These are phyloP conservation scores for Lepidopterella palustris DNA, from an alignment of 495 filamentous ascomycete species.

Conservation along the genomic window DNA sequence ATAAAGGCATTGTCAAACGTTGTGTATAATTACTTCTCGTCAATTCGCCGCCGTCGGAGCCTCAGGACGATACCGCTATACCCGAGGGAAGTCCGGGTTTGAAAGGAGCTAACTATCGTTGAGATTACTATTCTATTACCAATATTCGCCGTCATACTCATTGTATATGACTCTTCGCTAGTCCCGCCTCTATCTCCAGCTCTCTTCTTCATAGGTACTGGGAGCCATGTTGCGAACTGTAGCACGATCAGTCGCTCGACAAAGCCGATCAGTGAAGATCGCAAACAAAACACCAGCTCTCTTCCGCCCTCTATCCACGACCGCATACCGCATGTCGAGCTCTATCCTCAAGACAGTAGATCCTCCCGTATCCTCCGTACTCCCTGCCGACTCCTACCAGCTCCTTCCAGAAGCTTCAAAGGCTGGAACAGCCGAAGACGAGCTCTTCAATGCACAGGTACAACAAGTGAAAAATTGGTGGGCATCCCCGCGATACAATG, in stretches of 20 bases:
- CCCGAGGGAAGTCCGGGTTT: neutral
- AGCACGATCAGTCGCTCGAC: constrained; percentile 21
- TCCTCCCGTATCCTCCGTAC: constrained; percentile 51
- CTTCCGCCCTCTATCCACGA: constrained; percentile 30
- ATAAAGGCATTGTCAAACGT: too few relatives aligned
- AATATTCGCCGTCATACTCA: neutral
- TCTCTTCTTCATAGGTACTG: neutral
- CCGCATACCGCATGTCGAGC: constrained; percentile 29
- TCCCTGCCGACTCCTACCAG: constrained; percentile 70
- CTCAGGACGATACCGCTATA: neutral
- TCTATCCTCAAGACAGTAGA: constrained; percentile 37
- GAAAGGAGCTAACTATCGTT: neutral
- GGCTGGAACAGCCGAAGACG: constrained; percentile 71
- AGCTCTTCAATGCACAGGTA: constrained; percentile 70
- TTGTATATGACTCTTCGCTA: neutral
- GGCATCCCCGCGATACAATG: constrained; percentile 70
- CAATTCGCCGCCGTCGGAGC: neutral
- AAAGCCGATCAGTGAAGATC: constrained; percentile 20
- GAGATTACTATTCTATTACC: neutral
- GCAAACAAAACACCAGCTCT: constrained; percentile 12
- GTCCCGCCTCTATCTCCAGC: neutral
- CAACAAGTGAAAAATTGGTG: constrained; percentile 83
- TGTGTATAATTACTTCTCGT: too few relatives aligned
- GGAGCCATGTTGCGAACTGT: constrained; percentile 32
- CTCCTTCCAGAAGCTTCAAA: constrained; percentile 68